These are phyloP conservation scores for Alternaria ventricosa DNA, from an alignment of 2,329 filamentous ascomycete species.

Conservation along the genomic window DNA sequence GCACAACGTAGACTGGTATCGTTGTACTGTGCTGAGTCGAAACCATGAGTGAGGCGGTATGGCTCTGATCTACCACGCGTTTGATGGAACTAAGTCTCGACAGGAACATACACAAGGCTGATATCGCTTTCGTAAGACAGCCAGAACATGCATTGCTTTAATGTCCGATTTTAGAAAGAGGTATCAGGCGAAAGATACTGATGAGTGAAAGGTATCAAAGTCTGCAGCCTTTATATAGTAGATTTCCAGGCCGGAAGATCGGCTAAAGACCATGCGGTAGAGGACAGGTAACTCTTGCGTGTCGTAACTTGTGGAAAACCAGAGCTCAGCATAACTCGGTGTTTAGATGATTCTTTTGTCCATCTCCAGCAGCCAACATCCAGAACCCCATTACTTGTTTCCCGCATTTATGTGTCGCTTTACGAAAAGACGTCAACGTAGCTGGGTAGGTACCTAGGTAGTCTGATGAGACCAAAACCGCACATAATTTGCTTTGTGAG, in stretches of 20 bases:
- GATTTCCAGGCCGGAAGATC: not conserved
- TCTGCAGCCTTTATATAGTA: not conserved
- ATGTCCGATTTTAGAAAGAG: not conserved
- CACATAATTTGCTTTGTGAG: not conserved
- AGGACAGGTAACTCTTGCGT: no score
- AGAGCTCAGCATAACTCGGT: not conserved
- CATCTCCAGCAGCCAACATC: no score
- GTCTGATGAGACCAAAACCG: not conserved
- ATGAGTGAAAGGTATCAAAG: not conserved
- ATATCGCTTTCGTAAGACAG: accelerated
- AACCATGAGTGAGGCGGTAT: not conserved
- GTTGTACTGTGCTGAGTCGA: not conserved
- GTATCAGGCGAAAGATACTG: not conserved
- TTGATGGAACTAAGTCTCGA: accelerated
- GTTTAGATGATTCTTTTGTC: no score
- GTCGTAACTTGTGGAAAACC: no score
- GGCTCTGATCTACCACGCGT: not conserved
- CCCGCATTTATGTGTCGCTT: no score
- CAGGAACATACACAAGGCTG: accelerated
- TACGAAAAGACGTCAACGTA: no score
- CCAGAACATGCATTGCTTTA: not conserved
- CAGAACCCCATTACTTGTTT: no score
- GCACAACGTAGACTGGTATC: not conserved
- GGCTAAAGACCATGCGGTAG: no score
- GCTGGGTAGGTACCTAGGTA: not conserved